Evolutionary conservation across 2,329 filamentous ascomycete species (phyloP), one percentile per base, ranked within the genome.

Genomic region (Biscogniauxia marginata): DNA sequence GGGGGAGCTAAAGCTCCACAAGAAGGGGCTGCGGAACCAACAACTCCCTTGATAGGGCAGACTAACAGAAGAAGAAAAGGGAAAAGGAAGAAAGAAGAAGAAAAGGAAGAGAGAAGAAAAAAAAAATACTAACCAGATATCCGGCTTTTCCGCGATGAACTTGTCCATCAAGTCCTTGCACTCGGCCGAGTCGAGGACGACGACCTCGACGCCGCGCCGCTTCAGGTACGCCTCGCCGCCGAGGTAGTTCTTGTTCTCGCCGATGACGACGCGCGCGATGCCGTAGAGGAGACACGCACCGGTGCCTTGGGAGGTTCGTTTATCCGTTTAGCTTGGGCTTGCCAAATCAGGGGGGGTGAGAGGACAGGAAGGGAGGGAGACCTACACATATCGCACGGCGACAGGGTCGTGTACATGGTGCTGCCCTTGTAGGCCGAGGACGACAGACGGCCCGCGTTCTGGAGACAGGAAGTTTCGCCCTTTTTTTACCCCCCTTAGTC

Each of bases 341-440:
- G 19, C 43, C n/a, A n/a, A n/a, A n/a, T 19, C 20, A 20, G n/a
- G 19, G 25, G 7, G 9, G 43, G 9, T 21, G 39, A 18, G 11
- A 2, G 19, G 8, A 9, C 24, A 9, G 46, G 7, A 22, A n/a
- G 34, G 34, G 16, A 20, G 13, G 22, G 11, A 8, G 22, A 63
- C 71, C 64, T 62, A 71, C 87, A 93, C 89, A 92, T 92, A 68
- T 90, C 87, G 71, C 89, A 93, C 0, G 89, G 89, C 2, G 87
- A 90, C 6, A 93, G 77, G 0, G 89, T 91, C 2, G 89, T 93
- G 74, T 90, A 93, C 87, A 93, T 91, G n/a, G 88, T 92, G 34
- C 86, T 83, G 24, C 85, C 86, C 62, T 80, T 80, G 72, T 91
- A 92, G 5, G 82, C 81, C 1, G 82, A 83, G 16, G 87, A 88